phyloP scores from a whole-genome alignment of 1,139 yeast genomes.

The Debaryomyces psychrophilus region DNA sequence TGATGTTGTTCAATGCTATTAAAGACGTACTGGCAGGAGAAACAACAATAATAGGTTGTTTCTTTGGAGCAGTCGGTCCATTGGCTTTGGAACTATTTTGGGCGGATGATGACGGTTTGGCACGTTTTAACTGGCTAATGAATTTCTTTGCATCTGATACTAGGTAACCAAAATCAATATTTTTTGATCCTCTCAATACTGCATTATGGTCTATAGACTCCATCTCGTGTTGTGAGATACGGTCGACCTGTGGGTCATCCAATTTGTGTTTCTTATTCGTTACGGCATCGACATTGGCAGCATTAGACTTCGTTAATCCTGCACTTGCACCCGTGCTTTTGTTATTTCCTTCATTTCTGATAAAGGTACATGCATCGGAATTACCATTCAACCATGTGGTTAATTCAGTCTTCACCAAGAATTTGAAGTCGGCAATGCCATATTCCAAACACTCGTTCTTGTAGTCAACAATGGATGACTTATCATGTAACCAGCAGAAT shows the following conservation, averaged over 20 bases:
- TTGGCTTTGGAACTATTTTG: conserved; percentile 12
- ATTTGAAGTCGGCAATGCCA: conserved; percentile 72
- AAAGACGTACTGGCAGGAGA: conserved; percentile 96
- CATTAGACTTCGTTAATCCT: conserved; percentile 11
- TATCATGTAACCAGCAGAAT: conserved; percentile 81
- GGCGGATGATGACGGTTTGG: conserved; percentile 26
- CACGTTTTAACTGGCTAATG: conserved; percentile 54
- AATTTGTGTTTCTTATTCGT: conserved; percentile 31
- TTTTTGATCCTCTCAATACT: conserved; percentile 75
- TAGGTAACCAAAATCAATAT: conserved; percentile 71
- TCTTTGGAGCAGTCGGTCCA: conserved; percentile 31
- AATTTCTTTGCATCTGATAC: conserved; percentile 72
- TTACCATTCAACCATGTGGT: conserved; percentile 79
- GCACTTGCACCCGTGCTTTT: conserved; percentile 11
- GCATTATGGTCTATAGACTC: conserved; percentile 77
- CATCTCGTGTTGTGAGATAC: conserved; percentile 62
- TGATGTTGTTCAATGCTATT: conserved; percentile 77
- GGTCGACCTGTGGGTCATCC: conserved; percentile 58
- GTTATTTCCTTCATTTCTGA: conserved; percentile 28
- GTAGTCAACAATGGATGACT: conserved; percentile 80
- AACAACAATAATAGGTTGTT: conserved; percentile 88
- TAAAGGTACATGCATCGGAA: conserved; percentile 57
- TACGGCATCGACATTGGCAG: conserved; percentile 15
- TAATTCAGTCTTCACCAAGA: conserved; percentile 84
- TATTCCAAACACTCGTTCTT: conserved; percentile 69